These are phyloP conservation scores for Aspergillus costaricaensis DNA, from an alignment of 2,329 filamentous ascomycete genomes.

Conservation along the genomic window DNA sequence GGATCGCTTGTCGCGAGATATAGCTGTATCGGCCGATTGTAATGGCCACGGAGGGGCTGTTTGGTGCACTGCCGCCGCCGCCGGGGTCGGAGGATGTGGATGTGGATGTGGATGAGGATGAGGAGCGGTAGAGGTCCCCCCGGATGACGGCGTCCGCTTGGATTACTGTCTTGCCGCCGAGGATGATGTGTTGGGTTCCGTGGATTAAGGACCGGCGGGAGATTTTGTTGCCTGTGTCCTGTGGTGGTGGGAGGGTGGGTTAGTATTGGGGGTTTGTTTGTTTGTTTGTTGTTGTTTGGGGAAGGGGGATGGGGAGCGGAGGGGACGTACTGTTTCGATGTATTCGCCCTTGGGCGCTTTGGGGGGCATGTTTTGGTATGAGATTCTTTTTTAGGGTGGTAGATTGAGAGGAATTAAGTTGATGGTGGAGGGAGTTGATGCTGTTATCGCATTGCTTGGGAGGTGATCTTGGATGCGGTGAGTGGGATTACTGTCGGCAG, in stretches of 20 bases:
- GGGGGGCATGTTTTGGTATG: slow-evolving; percentile 62
- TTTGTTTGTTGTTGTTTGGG: neutral
- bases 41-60: slow-evolving; percentile 58
- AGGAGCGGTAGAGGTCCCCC: slow-evolving; percentile 73
- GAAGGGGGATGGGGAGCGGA: slow-evolving; percentile 1
- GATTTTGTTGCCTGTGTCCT: slow-evolving; percentile 99
- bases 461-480: neutral
- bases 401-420: neutral
- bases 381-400: neutral
- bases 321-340: slow-evolving; percentile 78
- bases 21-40: slow-evolving; percentile 91
- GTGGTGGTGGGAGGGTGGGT: slow-evolving; percentile 14
- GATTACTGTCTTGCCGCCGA: slow-evolving; percentile 93
- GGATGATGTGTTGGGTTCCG: slow-evolving; percentile 96
- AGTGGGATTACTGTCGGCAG: neutral
- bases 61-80: slow-evolving; percentile 30
- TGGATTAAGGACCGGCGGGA: slow-evolving; percentile 88
- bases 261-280: neutral
- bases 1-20: slow-evolving; percentile 72
- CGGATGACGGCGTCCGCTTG: slow-evolving; percentile 93
- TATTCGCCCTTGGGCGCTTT: slow-evolving; percentile 86
- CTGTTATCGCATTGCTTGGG: neutral
- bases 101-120: slow-evolving; percentile 32
- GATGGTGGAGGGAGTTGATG: neutral
- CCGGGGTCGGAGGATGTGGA: slow-evolving; percentile 33